Evolutionary conservation across 805 yeast species (phyloP), one percentile per base, ranked within the genome.

Genomic region (Candida wancherniae): DNA sequence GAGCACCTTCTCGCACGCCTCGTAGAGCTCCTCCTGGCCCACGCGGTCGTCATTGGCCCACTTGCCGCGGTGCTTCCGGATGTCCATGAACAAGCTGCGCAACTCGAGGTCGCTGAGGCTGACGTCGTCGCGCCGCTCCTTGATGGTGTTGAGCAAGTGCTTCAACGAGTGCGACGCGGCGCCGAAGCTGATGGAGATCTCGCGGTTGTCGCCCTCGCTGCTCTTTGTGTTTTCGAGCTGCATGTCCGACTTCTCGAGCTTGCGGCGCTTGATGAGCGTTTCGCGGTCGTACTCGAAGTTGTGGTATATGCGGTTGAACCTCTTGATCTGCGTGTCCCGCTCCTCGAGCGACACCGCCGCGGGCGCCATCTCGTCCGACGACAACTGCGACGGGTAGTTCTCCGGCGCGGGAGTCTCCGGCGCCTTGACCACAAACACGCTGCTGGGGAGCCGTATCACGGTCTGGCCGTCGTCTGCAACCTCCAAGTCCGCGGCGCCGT

Each of bases 21-120:
- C 98, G 51, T 92, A 92, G 14, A 92, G 69, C 55, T 94, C 99
- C 53, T 92, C 99, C 59, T 92, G 99, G 5, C 99, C 99, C 25
- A 92, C 79, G 39, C 84, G 71, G 36, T 88, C 95, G 51, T 92
- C 97, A 36, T 84, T 84, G 6, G 97, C 94, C 99, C 98, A 92
- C 58, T 92, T 92, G 0, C 97, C 94, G 37, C 97, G 67, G 51
- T 88, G 90, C 48, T 88, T 92, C 29, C 97, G 71, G 7, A 92
- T 97, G 51, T 92, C 98, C 71, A 84, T 74, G 32, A 92, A 80
- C 40, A 92, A 65, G 38, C 82, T 82, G 37, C 90, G 75, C 34
- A 92, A 71, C 53, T 92, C 97, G 34, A 74, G 66, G 49, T 90
- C 97, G 8, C 85, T 77, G 19, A 92, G 64, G 12, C 69, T 67